Conservation (phyloP, 306 rosid genomes). For the Canavalia gladiata region DNA sequence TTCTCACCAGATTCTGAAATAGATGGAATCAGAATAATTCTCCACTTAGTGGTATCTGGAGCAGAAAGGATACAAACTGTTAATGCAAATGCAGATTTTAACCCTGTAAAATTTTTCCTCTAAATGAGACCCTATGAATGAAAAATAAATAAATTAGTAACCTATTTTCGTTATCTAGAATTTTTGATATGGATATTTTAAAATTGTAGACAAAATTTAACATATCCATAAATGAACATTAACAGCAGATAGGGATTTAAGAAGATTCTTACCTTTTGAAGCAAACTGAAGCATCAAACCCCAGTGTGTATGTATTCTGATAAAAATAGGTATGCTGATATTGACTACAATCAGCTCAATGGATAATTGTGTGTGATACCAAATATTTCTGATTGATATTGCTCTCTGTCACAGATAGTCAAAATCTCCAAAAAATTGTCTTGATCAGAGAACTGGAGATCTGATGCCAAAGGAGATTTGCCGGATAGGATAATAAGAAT, state of each 20-base stretch:
- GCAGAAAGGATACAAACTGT: constrained; percentile 36
- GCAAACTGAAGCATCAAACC: constrained; percentile 47
- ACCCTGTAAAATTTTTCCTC: background rate
- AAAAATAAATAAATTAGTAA: background rate
- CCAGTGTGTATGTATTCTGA: constrained; percentile 40
- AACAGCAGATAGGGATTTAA: constrained; percentile 39
- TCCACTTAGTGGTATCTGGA: constrained; percentile 35
- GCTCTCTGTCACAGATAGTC: constrained; percentile 49
- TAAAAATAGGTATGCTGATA: constrained; percentile 46
- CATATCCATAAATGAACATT: constrained; percentile 36
- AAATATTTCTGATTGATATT: constrained; percentile 45
- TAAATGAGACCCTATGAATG: background rate
- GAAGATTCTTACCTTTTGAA: constrained; percentile 54
- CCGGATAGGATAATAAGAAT: constrained; percentile 63
- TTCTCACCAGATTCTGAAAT: constrained; percentile 49
- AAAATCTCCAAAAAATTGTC: constrained; percentile 55
- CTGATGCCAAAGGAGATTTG: constrained; percentile 80
- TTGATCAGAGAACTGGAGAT: constrained; percentile 59
- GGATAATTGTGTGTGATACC: constrained; percentile 34
- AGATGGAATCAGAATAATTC: constrained; percentile 44
- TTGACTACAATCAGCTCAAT: constrained; percentile 36
- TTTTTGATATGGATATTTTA: background rate
- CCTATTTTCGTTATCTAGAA: constrained; percentile 31
- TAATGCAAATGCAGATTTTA: background rate
- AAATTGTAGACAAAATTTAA: constrained; percentile 22